Conservation (phyloP, 148 eudicot species). For the Rhododendron griersonianum region DNA sequence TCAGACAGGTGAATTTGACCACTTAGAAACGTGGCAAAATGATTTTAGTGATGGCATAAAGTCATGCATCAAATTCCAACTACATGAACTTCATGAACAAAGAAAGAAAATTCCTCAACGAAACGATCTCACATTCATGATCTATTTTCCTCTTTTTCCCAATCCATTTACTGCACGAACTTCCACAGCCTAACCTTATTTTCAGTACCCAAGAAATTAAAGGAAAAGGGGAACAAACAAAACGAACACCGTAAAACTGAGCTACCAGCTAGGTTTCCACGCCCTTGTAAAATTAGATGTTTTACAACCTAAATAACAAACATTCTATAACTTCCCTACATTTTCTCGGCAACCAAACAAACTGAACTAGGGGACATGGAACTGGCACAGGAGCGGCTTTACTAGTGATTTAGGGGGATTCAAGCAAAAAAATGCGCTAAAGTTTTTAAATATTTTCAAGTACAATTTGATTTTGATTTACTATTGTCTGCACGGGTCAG, state of each 20-base stretch:
- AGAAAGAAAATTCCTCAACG: background rate
- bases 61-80: constrained; percentile 3
- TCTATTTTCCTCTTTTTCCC: background rate
- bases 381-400: too few relatives aligned
- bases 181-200: background rate
- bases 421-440: too few relatives aligned
- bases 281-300: background rate
- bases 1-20: background rate
- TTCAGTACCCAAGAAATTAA: background rate
- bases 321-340: background rate
- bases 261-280: background rate
- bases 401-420: too few relatives aligned
- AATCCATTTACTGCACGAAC: background rate
- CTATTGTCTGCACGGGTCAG: too few relatives aligned
- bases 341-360: background rate
- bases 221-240: background rate
- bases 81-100: background rate
- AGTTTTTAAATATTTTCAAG: too few relatives aligned
- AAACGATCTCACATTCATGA: background rate
- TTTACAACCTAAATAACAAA: background rate
- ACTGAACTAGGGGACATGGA: background rate
- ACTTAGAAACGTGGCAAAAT: background rate
- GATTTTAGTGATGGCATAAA: background rate
- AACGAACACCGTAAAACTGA: background rate
- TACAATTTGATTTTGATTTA: too few relatives aligned